phyloP scores from a whole-genome alignment of 345 rosid genomes.

The Salix exigua region DNA sequence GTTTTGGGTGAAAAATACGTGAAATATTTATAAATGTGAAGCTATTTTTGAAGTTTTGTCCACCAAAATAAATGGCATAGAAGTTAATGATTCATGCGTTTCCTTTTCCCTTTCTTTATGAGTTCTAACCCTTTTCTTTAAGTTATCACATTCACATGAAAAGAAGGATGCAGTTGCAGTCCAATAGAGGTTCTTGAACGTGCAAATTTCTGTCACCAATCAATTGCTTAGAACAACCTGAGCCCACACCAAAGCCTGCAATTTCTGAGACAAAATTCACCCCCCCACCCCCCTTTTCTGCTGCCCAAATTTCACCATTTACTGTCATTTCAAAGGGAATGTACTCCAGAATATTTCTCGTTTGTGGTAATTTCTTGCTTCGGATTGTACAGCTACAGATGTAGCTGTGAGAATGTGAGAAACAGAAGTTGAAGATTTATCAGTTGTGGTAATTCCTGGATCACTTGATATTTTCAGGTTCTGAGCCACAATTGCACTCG shows the following conservation, averaged over 20 bases:
- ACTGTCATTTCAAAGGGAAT: not conserved
- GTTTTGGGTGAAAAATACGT: conserved; percentile 2
- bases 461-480: not conserved
- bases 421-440: not conserved
- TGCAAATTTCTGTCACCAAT: conserved; percentile 24
- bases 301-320: not conserved
- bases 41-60: too few species aligned
- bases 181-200: conserved; percentile 5
- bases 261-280: not conserved
- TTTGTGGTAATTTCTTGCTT: not conserved
- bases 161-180: conserved; percentile 6
- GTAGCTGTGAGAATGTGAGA: not conserved
- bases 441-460: not conserved
- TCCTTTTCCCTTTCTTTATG: not conserved
- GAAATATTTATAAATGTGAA: too few species aligned
- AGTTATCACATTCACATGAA: conserved; percentile 10
- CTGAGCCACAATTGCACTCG: not conserved
- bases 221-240: not conserved
- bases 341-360: too few species aligned
- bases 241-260: conserved; percentile 17
- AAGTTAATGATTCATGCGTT: not conserved
- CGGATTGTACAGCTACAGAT: not conserved
- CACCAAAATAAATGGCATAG: too few species aligned
- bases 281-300: not conserved
- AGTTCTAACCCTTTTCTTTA: not conserved